phyloP scores from a whole-genome alignment of 179 eudicot genomes.

The Patellifolia procumbens region DNA sequence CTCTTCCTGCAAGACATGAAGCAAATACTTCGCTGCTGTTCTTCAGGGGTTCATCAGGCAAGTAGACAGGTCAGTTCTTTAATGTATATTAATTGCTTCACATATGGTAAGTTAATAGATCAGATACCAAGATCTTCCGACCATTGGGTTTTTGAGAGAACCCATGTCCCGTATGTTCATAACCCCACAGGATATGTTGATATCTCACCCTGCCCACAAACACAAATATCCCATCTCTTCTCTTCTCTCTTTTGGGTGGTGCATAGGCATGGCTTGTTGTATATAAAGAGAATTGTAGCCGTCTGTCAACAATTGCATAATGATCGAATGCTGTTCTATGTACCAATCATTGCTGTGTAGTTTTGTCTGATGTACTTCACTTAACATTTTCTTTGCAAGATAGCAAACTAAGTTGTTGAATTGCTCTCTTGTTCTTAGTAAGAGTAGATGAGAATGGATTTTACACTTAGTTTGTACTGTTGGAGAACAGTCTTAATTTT shows the following conservation, averaged over 20 bases:
- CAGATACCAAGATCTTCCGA: slow-evolving; percentile 11
- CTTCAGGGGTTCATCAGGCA: slow-evolving; percentile 51
- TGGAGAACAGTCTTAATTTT: not conserved
- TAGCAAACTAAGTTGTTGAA: slow-evolving; percentile 4
- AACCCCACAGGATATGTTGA: slow-evolving; percentile 28
- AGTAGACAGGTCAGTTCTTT: slow-evolving; percentile 41
- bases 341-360: slow-evolving; percentile 10
- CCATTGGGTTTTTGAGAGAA: slow-evolving; percentile 12
- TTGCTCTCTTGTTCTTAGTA: not conserved
- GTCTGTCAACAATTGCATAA: slow-evolving; percentile 24
- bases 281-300: slow-evolving; percentile 27
- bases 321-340: slow-evolving; percentile 9
- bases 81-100: slow-evolving; percentile 28
- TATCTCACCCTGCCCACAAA: slow-evolving; percentile 20
- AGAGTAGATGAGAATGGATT: slow-evolving; percentile 4
- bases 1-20: slow-evolving; percentile 34
- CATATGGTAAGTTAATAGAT: slow-evolving; percentile 15
- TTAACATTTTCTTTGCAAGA: slow-evolving; percentile 14
- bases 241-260: slow-evolving; percentile 12
- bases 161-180: slow-evolving; percentile 18
- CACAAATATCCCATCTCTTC: not conserved
- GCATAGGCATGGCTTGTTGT: slow-evolving; percentile 30
- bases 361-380: slow-evolving; percentile 24
- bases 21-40: slow-evolving; percentile 46
- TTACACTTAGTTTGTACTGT: not conserved